Conservation (phyloP, 2,329 filamentous ascomycete species). For the Xylariales sp. region DNA sequence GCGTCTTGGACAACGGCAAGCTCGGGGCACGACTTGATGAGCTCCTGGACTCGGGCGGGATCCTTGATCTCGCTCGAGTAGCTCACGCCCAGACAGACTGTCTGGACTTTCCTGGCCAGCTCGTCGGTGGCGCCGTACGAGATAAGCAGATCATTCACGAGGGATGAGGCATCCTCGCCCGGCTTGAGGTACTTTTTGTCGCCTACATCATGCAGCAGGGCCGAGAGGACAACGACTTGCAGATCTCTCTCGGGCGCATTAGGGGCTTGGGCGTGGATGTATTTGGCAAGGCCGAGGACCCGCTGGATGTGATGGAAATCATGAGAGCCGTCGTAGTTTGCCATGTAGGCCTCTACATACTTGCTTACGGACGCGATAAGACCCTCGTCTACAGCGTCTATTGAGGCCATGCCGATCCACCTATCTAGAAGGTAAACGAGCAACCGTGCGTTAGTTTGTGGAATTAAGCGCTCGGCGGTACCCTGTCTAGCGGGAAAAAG, state of each 20-base stretch:
- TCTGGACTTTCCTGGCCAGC: slow-evolving; percentile 75
- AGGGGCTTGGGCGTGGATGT: slow-evolving; percentile 64
- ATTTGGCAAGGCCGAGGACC: slow-evolving; percentile 77
- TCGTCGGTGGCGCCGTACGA: slow-evolving; percentile 65
- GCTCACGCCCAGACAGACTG: slow-evolving; percentile 80
- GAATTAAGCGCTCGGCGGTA: slow-evolving; percentile 45
- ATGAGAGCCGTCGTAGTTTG: slow-evolving; percentile 84
- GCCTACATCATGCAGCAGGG: slow-evolving; percentile 87
- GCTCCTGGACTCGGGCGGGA: slow-evolving; percentile 66
- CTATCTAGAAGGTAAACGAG: slow-evolving; percentile 39
- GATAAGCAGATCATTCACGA: slow-evolving; percentile 66
- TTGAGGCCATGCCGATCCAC: slow-evolving; percentile 43
- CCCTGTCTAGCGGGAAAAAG: slow-evolving; percentile 37
- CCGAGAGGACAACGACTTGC: slow-evolving; percentile 72
- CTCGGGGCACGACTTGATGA: slow-evolving; percentile 77
- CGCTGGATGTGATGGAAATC: slow-evolving; percentile 87
- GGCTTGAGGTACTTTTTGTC: slow-evolving; percentile 81
- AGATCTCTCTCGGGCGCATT: slow-evolving; percentile 55
- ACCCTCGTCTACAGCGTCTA: slow-evolving; percentile 49
- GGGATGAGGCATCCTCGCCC: slow-evolving; percentile 66
- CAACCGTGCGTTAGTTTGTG: slow-evolving; percentile 41
- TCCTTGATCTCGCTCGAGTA: slow-evolving; percentile 79
- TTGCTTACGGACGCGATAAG: slow-evolving; percentile 67
- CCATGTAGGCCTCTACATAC: slow-evolving; percentile 79
- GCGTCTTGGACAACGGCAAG: slow-evolving; percentile 91